A percentile compares a stretch with the other conserved stretches of the same genome.
These are phyloP conservation scores for Cymbopogon flexuosus DNA, from an alignment of 202 grass and related monocot species.

Conservation along the genomic window DNA sequence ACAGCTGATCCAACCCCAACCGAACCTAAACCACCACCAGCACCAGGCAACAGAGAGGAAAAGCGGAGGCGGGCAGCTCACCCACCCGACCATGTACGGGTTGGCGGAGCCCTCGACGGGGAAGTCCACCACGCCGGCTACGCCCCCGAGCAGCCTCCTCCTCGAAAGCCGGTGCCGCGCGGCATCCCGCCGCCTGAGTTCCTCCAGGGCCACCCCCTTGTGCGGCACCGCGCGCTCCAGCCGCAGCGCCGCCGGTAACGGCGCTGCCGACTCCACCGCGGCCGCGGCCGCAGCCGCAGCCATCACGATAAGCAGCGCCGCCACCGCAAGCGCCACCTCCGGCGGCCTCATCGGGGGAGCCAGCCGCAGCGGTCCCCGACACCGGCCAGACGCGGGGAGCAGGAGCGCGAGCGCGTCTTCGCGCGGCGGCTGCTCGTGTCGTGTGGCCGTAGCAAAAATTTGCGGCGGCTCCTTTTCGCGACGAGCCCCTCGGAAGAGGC, in stretches of 20 bases:
- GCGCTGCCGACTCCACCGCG: constrained; percentile 18
- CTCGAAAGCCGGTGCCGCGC: constrained; percentile 48
- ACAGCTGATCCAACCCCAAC: not conserved
- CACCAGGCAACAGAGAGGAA: not conserved
- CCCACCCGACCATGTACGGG: constrained; percentile 86
- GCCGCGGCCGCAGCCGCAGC: not conserved
- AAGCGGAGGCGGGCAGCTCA: constrained; percentile 33
- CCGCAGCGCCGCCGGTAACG: constrained; percentile 36
- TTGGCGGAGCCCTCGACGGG: constrained; percentile 82
- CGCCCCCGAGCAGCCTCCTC: constrained; percentile 45
- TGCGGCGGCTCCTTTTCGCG: not conserved
- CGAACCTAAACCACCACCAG: not conserved
- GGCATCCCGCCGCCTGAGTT: constrained; percentile 61
- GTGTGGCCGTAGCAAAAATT: constrained; percentile 45
- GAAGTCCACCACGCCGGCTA: constrained; percentile 70
- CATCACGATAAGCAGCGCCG: not conserved
- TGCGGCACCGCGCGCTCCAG: constrained; percentile 67
- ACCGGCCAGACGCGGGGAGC: constrained; percentile 30
- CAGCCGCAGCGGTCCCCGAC: not conserved
- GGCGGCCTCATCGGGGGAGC: constrained; percentile 41
- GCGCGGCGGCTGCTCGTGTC: constrained; percentile 28
- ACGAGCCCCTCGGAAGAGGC: not conserved
- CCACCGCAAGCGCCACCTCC: constrained; percentile 10
- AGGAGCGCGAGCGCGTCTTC: not conserved
- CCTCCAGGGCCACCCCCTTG: constrained; percentile 50